Evolutionary conservation across 2,329 filamentous ascomycete species (phyloP).

Genomic region (Hypomyces perniciosus): DNA sequence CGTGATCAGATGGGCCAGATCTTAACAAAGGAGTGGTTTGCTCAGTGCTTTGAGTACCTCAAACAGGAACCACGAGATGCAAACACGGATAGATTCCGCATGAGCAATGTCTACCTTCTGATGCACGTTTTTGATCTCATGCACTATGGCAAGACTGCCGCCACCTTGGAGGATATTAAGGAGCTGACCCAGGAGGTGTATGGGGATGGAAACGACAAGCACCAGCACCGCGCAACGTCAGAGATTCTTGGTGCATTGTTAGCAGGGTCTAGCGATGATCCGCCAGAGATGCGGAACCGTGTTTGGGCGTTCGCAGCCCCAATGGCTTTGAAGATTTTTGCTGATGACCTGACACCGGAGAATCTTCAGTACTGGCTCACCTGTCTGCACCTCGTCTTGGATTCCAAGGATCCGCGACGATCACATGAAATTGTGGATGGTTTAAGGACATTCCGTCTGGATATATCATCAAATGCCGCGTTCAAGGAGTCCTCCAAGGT

Average conservation of each 20-base stretch:
- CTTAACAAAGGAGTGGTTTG: conserved; percentile 79
- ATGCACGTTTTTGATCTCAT: conserved; percentile 89
- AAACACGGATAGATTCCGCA: conserved; percentile 77
- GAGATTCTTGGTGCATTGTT: conserved; percentile 88
- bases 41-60: conserved; percentile 82
- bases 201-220: conserved; percentile 91
- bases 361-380: conserved; percentile 94
- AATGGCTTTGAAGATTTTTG: conserved; percentile 76
- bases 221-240: conserved; percentile 91
- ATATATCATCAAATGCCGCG: conserved; percentile 91
- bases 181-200: conserved; percentile 72
- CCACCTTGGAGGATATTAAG: conserved; percentile 82
- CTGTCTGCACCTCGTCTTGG: conserved; percentile 82
- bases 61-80: conserved; percentile 91
- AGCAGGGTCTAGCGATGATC: conserved; percentile 72
- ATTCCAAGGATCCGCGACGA: conserved; percentile 83
- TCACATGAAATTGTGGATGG: conserved; percentile 80
- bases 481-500: conserved; percentile 99
- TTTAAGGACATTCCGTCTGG: conserved; percentile 77
- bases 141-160: conserved; percentile 68
- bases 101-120: conserved; percentile 79
- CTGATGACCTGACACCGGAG: conserved; percentile 89
- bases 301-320: conserved; percentile 90
- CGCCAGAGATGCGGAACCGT: conserved; percentile 63
- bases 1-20: conserved; percentile 74